A percentile compares a stretch with the other conserved stretches of the same genome.
Conservation (phyloP, 1,284 basidiomycete species). For the Malassezia sp. region DNA sequence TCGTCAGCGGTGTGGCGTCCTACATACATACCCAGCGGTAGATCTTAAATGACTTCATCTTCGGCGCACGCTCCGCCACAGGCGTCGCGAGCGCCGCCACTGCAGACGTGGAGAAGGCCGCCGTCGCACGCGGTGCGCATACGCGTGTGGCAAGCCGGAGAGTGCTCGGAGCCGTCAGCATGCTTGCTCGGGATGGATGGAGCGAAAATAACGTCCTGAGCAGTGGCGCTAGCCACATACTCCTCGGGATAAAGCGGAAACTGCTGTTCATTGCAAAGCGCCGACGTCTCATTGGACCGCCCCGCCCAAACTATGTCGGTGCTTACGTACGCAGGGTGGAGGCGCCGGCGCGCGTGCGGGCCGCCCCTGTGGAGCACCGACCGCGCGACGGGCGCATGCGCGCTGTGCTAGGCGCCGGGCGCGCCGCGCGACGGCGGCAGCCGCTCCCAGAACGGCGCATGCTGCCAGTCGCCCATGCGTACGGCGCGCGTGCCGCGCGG, state of each 20-base stretch:
- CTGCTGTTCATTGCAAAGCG: conserved; percentile 3
- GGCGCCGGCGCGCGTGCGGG: too few relatives aligned
- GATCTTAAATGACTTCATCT: conserved; percentile 45
- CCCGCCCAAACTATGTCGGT: too few relatives aligned
- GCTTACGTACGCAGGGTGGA: too few relatives aligned
- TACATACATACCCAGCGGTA: conserved; percentile 38
- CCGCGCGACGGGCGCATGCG: too few relatives aligned
- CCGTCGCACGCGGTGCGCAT: conserved; percentile 3
- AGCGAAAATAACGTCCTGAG: not conserved
- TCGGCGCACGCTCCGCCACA: conserved; percentile 26
- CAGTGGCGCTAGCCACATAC: not conserved
- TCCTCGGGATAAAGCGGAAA: conserved; percentile 15
- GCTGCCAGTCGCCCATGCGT: not conserved
- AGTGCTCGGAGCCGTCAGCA: conserved; percentile 7
- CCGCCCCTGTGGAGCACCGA: too few relatives aligned
- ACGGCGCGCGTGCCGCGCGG: conserved; percentile 12
- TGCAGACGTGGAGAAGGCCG: conserved; percentile 33
- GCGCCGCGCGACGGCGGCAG: not conserved
- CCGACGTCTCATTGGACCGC: conserved; percentile 1
- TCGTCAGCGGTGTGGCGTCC: not conserved
- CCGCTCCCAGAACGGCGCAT: conserved; percentile 5
- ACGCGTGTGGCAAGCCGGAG: conserved; percentile 4
- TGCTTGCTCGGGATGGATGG: conserved; percentile 1
- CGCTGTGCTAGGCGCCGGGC: too few relatives aligned
- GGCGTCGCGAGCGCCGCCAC: conserved; percentile 36